Evolutionary conservation across 2,329 filamentous ascomycete genomes (phyloP).

Genomic region (Cyphellophora attinorum): DNA sequence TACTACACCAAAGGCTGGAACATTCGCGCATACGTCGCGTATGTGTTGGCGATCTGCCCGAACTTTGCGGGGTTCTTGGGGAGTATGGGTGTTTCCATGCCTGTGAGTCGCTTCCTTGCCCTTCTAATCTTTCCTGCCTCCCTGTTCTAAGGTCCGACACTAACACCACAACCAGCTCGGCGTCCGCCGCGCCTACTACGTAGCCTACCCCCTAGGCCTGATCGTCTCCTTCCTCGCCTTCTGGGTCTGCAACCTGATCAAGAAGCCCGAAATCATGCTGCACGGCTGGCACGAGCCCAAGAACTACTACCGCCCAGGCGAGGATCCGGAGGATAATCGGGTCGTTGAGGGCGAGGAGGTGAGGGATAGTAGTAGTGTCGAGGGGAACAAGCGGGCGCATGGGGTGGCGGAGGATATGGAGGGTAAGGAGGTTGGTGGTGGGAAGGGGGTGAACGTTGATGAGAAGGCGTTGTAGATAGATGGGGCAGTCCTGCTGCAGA

Average conservation of each 20-base stretch:
- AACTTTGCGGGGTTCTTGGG: constrained; percentile 34
- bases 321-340: too few relatives aligned
- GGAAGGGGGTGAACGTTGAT: too few relatives aligned
- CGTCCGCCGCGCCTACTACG: constrained; percentile 1
- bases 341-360: too few relatives aligned
- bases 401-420: too few relatives aligned
- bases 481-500: too few relatives aligned
- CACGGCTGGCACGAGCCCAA: constrained; percentile 5
- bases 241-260: constrained; percentile 2
- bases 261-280: constrained; percentile 2
- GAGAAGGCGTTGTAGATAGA: too few relatives aligned
- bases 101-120: not conserved
- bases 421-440: too few relatives aligned
- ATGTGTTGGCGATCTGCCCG: constrained; percentile 14
- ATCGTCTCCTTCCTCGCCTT: constrained; percentile 2
- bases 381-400: too few relatives aligned
- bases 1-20: constrained; percentile 28
- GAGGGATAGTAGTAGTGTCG: too few relatives aligned
- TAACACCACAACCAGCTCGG: not conserved
- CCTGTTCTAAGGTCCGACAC: too few relatives aligned
- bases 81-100: constrained; percentile 27
- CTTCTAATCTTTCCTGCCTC: not conserved
- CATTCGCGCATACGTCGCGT: constrained; percentile 13
- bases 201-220: constrained; percentile 1
- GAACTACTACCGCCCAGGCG: constrained; percentile 3